Evolutionary conservation across 805 yeast genomes (phyloP).

Genomic region (Kluyveromyces nonfermentans): DNA sequence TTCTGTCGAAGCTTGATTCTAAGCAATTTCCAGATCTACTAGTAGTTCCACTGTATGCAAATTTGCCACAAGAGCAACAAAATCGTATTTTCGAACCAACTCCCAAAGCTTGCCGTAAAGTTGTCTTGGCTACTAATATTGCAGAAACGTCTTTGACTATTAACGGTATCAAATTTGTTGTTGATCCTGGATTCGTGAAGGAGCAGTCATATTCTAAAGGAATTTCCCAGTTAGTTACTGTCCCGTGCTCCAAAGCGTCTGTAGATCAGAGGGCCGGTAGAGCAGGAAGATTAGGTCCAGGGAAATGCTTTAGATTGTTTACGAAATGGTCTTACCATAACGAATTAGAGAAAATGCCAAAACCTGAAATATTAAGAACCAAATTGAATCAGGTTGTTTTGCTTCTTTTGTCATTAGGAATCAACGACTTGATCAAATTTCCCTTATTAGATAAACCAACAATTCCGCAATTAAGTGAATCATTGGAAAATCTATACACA

Average conservation of each 20-base stretch:
- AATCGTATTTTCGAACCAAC: constrained; percentile 78
- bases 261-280: constrained; percentile 97
- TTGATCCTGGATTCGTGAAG: constrained; percentile 92
- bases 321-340: constrained; percentile 62
- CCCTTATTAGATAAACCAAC: constrained; percentile 92
- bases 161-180: constrained; percentile 89
- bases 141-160: constrained; percentile 96
- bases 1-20: constrained; percentile 48
- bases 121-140: constrained; percentile 89
- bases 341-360: constrained; percentile 70
- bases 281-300: constrained; percentile 97
- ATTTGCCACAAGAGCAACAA: constrained; percentile 79
- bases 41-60: constrained; percentile 84
- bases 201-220: constrained; percentile 81
- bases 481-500: constrained; percentile 75
- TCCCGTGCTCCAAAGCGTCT: constrained; percentile 88
- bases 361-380: constrained; percentile 87
- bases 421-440: constrained; percentile 69
- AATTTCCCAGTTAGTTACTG: constrained; percentile 77
- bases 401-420: constrained; percentile 71
- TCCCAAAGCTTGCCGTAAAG: constrained; percentile 69
- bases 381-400: constrained; percentile 72
- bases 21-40: constrained; percentile 50
- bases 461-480: constrained; percentile 56
- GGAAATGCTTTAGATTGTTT: constrained; percentile 82